These are phyloP conservation scores for Volutella citrinella DNA, from an alignment of 2,329 filamentous ascomycete species.

Conservation along the genomic window DNA sequence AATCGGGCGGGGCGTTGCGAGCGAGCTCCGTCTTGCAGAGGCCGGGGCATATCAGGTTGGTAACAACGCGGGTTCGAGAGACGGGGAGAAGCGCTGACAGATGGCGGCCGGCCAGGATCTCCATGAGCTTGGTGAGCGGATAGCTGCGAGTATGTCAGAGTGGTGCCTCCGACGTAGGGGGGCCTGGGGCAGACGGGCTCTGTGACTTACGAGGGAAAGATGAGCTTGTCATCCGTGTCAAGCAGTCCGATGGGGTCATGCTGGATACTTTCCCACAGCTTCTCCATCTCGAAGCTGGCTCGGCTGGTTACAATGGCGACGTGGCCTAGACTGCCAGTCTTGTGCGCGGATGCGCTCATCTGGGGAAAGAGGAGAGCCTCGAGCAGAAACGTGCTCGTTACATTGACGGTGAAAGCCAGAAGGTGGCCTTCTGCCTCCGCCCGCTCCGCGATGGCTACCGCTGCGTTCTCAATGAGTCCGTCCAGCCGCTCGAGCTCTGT, in stretches of 20 bases:
- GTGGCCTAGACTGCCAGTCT: slow-evolving; percentile 30
- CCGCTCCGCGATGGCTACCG: slow-evolving; percentile 10
- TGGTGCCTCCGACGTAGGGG: background rate
- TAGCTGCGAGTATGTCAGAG: slow-evolving; percentile 15
- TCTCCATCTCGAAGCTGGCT: slow-evolving; percentile 4
- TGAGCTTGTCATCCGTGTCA: background rate
- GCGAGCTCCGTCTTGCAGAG: slow-evolving; percentile 24
- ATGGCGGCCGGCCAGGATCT: slow-evolving; percentile 22
- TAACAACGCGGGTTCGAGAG: slow-evolving; percentile 25
- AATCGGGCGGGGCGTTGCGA: slow-evolving; percentile 5
- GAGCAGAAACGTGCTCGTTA: slow-evolving; percentile 44
- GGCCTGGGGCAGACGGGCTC: background rate
- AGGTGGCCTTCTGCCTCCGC: slow-evolving; percentile 39
- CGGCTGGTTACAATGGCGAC: slow-evolving; percentile 31
- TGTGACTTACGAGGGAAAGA: background rate
- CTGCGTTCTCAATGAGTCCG: slow-evolving; percentile 41
- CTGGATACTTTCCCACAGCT: slow-evolving; percentile 7
- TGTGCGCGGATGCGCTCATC: slow-evolving; percentile 34
- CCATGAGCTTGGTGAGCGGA: slow-evolving; percentile 25
- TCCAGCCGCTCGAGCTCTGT: slow-evolving; percentile 38
- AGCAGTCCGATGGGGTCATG: slow-evolving; percentile 7
- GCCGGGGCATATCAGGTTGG: slow-evolving; percentile 30
- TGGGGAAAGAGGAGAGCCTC: slow-evolving; percentile 40
- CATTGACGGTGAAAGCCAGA: slow-evolving; percentile 43
- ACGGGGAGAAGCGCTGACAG: slow-evolving; percentile 24